phyloP scores from a whole-genome alignment of 1,139 yeast species.

The Geotrichum klebahnii region DNA sequence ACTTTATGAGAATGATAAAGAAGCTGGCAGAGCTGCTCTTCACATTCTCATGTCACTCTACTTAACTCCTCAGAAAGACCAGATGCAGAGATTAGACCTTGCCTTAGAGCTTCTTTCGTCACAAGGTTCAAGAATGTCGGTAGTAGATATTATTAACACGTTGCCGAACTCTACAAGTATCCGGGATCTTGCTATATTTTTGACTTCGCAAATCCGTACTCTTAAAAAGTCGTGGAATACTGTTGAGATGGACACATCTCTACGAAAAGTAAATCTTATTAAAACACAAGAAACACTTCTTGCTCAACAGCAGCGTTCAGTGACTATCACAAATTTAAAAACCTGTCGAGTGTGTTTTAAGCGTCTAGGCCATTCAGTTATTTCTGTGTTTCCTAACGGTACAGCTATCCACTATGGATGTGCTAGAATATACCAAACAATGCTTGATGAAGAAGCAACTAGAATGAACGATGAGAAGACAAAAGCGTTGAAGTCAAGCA shows the following conservation, averaged over 20 bases:
- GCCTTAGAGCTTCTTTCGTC: slow-evolving; percentile 46
- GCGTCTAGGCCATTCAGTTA: slow-evolving; percentile 58
- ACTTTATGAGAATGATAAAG: slow-evolving; percentile 45
- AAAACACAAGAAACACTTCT: slow-evolving; percentile 41
- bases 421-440: slow-evolving; percentile 31
- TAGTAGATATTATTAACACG: slow-evolving; percentile 47
- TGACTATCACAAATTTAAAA: slow-evolving; percentile 41
- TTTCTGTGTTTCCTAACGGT: slow-evolving; percentile 51
- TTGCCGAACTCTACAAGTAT: slow-evolving; percentile 53
- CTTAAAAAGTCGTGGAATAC: slow-evolving; percentile 34
- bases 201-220: slow-evolving; percentile 48
- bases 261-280: slow-evolving; percentile 42
- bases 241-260: slow-evolving; percentile 33
- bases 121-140: slow-evolving; percentile 56
- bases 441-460: slow-evolving; percentile 20
- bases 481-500: not conserved
- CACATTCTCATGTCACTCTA: slow-evolving; percentile 39
- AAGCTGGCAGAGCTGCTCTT: slow-evolving; percentile 41
- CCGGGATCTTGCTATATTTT: slow-evolving; percentile 44
- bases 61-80: slow-evolving; percentile 29
- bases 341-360: slow-evolving; percentile 61
- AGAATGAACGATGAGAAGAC: slow-evolving; percentile 1
- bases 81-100: slow-evolving; percentile 38
- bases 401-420: slow-evolving; percentile 72
- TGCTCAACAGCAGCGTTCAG: slow-evolving; percentile 41